Percentiles rank a stretch among this genome's conserved stretches.
phyloP scores from a whole-genome alignment of 768 basidiomycete genomes.

The Tricholoma sp. region DNA sequence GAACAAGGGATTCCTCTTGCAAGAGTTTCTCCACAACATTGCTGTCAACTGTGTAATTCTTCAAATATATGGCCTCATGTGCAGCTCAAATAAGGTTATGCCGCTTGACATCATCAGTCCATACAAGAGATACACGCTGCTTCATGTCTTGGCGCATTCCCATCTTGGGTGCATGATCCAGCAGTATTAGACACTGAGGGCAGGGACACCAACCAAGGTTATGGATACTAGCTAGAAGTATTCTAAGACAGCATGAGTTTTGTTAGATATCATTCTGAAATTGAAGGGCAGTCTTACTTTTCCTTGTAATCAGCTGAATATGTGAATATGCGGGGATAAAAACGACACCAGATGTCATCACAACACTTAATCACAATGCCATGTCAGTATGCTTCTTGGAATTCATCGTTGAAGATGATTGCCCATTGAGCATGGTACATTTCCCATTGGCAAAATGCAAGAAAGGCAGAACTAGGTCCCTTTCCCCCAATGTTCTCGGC shows the following conservation, averaged over 20 bases:
- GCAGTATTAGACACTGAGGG: conserved; percentile 20
- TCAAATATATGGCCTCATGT: conserved; percentile 23
- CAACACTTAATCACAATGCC: too few species aligned
- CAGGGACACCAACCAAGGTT: conserved; percentile 14
- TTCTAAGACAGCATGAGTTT: too few species aligned
- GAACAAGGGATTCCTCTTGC: neutral
- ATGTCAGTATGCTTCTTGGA: too few species aligned
- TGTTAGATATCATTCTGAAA: too few species aligned
- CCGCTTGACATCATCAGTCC: conserved; percentile 4
- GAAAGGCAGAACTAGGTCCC: neutral
- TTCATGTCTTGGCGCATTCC: conserved; percentile 16
- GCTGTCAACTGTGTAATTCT: conserved; percentile 18
- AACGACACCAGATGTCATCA: too few species aligned
- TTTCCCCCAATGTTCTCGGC: neutral
- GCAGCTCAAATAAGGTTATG: conserved; percentile 11
- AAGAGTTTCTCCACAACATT: neutral
- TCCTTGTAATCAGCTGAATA: too few species aligned
- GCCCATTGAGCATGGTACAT: conserved; percentile 21
- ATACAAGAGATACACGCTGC: conserved; percentile 1
- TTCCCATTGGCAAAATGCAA: conserved; percentile 19
- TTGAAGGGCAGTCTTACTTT: neutral
- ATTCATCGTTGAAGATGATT: too few species aligned
- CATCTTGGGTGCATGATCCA: conserved; percentile 15
- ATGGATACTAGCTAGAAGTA: conserved; percentile 20
- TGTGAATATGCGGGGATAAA: too few species aligned